Conservation (phyloP, 768 basidiomycete genomes). For the Hericium rajendrae region DNA sequence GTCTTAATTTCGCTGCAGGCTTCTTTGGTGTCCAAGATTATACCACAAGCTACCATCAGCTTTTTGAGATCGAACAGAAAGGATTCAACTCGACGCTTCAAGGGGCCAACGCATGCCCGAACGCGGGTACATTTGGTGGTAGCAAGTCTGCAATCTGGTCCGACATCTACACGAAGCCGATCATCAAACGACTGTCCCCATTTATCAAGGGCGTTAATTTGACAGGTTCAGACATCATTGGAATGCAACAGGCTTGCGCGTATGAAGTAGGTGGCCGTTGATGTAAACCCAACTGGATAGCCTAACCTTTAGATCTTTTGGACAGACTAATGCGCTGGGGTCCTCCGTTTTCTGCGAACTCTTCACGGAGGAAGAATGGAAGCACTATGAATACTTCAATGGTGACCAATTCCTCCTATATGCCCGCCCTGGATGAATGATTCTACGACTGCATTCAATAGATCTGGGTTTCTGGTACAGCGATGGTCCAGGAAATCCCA, state of each 20-base stretch:
- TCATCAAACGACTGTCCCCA: conserved; percentile 25
- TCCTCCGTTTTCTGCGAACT: conserved; percentile 39
- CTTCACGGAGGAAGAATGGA: conserved; percentile 44
- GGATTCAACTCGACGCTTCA: conserved; percentile 40
- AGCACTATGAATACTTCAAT: conserved; percentile 27
- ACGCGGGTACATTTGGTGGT: conserved; percentile 17
- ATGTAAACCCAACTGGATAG: conserved; percentile 20
- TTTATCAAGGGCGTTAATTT: conserved; percentile 24
- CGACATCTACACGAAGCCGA: conserved; percentile 28
- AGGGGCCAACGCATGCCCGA: conserved; percentile 27
- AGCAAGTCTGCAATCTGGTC: conserved; percentile 24
- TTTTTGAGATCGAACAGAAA: conserved; percentile 34
- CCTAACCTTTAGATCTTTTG: neutral
- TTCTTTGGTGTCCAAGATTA: conserved; percentile 37
- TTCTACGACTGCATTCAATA: neutral
- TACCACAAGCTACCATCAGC: conserved; percentile 32
- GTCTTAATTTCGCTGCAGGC: conserved; percentile 40
- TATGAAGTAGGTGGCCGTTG: conserved; percentile 23
- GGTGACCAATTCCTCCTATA: neutral
- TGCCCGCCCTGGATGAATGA: too few species aligned
- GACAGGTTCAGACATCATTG: conserved; percentile 19
- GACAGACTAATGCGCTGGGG: conserved; percentile 38
- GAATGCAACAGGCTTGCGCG: conserved; percentile 30
- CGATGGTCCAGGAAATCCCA: conserved; percentile 34
- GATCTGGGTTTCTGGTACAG: conserved; percentile 26